These are phyloP conservation scores for Coemansia sp. DNA, from an alignment of 192 early-diverging fungal genomes.

Conservation along the genomic window DNA sequence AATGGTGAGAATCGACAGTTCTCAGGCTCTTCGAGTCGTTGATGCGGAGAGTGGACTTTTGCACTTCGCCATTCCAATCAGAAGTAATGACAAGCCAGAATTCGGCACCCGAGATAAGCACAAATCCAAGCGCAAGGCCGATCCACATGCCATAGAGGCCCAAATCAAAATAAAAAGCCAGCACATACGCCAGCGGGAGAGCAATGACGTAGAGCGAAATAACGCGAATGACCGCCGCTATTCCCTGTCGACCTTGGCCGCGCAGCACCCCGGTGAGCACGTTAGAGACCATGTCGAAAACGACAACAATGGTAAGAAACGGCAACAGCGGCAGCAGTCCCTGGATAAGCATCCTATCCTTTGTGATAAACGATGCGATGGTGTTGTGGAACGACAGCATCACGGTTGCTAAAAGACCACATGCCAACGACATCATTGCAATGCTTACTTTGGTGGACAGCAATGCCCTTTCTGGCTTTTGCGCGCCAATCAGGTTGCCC, in stretches of 20 bases:
- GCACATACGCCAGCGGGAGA: conserved; percentile 54
- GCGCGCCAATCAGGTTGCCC: conserved; percentile 74
- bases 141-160: conserved; percentile 71
- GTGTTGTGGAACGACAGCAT: conserved; percentile 61
- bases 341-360: conserved; percentile 22
- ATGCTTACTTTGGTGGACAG: conserved; percentile 52
- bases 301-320: conserved; percentile 36
- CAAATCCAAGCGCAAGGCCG: conserved; percentile 52
- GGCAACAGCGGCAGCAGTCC: conserved; percentile 30
- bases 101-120: conserved; percentile 27
- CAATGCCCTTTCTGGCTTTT: conserved; percentile 31
- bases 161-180: conserved; percentile 56
- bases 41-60: conserved; percentile 31
- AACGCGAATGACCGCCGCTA: conserved; percentile 57
- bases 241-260: conserved; percentile 58
- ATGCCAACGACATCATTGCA: conserved; percentile 54
- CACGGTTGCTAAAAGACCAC: conserved; percentile 34
- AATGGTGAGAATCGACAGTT: not conserved
- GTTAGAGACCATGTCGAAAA: conserved; percentile 61
- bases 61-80: conserved; percentile 41
- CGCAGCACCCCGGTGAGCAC: conserved; percentile 63
- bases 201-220: conserved; percentile 57
- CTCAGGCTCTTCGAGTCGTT: not conserved
- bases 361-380: conserved; percentile 59
- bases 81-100: conserved; percentile 39